Evolutionary conservation across 352 stramenopile genomes (phyloP).

Genomic region (Globisporangium spinosum): DNA sequence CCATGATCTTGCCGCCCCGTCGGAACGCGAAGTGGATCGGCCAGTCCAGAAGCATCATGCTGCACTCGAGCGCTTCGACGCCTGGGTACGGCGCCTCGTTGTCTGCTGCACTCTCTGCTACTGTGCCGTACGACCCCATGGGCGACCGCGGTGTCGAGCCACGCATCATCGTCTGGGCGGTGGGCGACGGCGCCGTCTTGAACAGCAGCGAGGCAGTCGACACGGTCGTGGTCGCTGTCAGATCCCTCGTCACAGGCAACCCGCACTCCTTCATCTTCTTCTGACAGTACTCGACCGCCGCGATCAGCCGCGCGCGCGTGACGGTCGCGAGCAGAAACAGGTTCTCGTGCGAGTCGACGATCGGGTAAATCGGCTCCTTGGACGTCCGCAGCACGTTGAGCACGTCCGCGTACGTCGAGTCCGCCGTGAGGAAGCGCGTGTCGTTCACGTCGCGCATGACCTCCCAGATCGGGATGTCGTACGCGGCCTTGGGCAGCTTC

Average conservation of each 20-base stretch:
- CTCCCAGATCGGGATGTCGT: constrained; percentile 81
- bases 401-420: constrained; percentile 69
- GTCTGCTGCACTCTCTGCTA: constrained; percentile 1
- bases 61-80: constrained; percentile 16
- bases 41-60: constrained; percentile 34
- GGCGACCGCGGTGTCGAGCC: too few relatives aligned
- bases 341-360: constrained; percentile 65
- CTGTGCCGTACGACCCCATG: background rate
- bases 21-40: constrained; percentile 69
- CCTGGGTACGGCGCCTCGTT: constrained; percentile 13
- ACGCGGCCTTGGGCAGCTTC: constrained; percentile 81
- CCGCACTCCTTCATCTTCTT: constrained; percentile 23
- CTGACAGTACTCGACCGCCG: constrained; percentile 58
- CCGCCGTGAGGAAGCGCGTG: constrained; percentile 59
- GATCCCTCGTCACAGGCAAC: background rate
- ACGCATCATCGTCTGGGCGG: background rate
- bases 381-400: constrained; percentile 44
- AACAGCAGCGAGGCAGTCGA: constrained; percentile 31
- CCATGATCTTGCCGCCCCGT: constrained; percentile 70
- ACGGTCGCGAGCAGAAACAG: constrained; percentile 68
- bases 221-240: constrained; percentile 8
- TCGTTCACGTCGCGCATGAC: constrained; percentile 77
- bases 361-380: constrained; percentile 63
- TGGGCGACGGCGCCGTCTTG: constrained; percentile 20
- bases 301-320: constrained; percentile 45